These are phyloP conservation scores for Proliferodiscus dingleyae DNA, from an alignment of 2,329 filamentous ascomycete species.

Conservation along the genomic window DNA sequence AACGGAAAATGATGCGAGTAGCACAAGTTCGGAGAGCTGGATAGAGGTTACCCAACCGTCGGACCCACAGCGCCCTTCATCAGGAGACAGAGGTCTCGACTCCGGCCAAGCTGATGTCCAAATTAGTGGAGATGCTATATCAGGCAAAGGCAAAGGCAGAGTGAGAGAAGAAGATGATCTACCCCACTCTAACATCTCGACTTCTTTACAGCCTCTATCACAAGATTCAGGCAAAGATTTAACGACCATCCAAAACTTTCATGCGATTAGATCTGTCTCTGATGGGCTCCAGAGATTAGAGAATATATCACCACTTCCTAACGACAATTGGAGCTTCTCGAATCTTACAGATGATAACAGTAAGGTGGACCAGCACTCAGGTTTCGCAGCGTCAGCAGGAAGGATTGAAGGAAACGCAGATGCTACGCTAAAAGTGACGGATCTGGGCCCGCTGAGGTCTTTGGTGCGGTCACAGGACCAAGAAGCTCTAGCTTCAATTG, in stretches of 20 bases:
- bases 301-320: slow-evolving; percentile 48
- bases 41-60: slow-evolving; percentile 14
- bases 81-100: background rate
- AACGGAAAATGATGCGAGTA: slow-evolving; percentile 16
- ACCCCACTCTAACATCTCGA: background rate
- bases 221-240: background rate
- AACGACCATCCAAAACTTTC: slow-evolving; percentile 6
- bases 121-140: background rate
- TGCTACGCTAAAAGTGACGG: background rate
- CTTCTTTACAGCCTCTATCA: background rate
- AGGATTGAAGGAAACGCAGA: background rate
- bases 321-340: slow-evolving; percentile 58
- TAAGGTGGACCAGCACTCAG: background rate
- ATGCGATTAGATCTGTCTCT: slow-evolving; percentile 49
- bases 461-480: background rate
- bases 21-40: slow-evolving; percentile 24
- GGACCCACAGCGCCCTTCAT: background rate
- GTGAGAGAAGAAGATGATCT: slow-evolving; percentile 4
- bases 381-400: background rate
- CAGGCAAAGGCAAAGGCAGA: slow-evolving; percentile 9
- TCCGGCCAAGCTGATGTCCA: slow-evolving; percentile 15
- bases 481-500: background rate
- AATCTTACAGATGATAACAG: slow-evolving; percentile 30
- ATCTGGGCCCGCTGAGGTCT: background rate
- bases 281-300: slow-evolving; percentile 47